These are phyloP conservation scores for Rhynchospora tenuis DNA, from an alignment of 176 grass and related monocot genomes.

Conservation along the genomic window DNA sequence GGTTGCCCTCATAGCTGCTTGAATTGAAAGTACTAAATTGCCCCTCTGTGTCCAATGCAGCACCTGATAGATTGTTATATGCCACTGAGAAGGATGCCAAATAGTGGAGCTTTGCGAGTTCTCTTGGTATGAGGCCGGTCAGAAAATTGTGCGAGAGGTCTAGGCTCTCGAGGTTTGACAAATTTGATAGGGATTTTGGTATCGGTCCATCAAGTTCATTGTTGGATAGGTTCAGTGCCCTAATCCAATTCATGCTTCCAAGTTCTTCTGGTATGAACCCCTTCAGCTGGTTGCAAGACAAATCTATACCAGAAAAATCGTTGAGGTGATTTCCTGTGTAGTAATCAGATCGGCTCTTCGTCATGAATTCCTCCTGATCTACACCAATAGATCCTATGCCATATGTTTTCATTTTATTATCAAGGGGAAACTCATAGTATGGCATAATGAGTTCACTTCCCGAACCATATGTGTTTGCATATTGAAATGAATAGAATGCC, in stretches of 20 bases:
- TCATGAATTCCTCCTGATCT: slow-evolving; percentile 15
- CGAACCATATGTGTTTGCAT: background rate
- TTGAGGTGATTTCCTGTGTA: slow-evolving; percentile 19
- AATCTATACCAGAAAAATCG: background rate
- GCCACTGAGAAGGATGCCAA: slow-evolving; percentile 26
- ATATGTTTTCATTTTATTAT: background rate
- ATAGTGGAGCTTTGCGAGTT: slow-evolving; percentile 4
- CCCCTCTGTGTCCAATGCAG: slow-evolving; percentile 5
- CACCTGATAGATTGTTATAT: slow-evolving; percentile 34
- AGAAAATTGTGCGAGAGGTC: slow-evolving; percentile 21
- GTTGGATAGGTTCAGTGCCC: slow-evolving; percentile 19
- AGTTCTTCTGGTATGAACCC: slow-evolving; percentile 28
- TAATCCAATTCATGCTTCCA: slow-evolving; percentile 25
- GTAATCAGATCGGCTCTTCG: slow-evolving; percentile 9
- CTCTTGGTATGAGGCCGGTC: slow-evolving; percentile 20
- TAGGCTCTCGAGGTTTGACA: slow-evolving; percentile 10
- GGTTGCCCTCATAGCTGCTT: slow-evolving; percentile 30
- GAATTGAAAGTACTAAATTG: slow-evolving; percentile 35
- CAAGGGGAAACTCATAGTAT: background rate
- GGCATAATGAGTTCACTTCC: background rate
- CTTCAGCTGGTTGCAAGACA: slow-evolving; percentile 17
- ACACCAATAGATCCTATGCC: background rate
- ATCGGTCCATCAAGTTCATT: slow-evolving; percentile 18
- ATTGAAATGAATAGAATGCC: slow-evolving; percentile 8
- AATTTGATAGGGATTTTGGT: slow-evolving; percentile 14